These are phyloP conservation scores for Candida palmyrensis DNA, from an alignment of 805 yeast genomes.

Conservation along the genomic window DNA sequence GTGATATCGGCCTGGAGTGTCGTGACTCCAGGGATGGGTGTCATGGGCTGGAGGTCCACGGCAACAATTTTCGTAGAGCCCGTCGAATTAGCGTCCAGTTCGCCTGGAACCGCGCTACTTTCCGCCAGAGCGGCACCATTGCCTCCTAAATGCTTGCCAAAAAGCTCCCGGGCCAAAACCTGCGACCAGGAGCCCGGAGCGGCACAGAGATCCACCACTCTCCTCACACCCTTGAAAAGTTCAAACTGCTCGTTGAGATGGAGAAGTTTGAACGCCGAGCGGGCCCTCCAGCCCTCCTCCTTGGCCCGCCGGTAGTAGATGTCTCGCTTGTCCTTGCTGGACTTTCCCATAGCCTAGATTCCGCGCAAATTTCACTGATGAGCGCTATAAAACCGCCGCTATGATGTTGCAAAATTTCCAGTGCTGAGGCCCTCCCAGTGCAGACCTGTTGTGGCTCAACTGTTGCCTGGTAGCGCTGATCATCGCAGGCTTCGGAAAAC, in stretches of 20 bases:
- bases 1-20: constrained; percentile 96
- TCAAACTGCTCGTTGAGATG: constrained; percentile 90
- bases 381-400: neutral
- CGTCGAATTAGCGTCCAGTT: constrained; percentile 26
- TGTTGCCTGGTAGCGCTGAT: too few species aligned
- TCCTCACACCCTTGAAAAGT: constrained; percentile 61
- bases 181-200: constrained; percentile 99
- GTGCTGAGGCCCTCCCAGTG: neutral
- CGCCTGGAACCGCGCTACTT: too few species aligned
- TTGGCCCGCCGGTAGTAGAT: constrained; percentile 89
- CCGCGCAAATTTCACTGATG: too few species aligned
- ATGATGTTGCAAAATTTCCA: neutral
- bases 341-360: constrained; percentile 89
- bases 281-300: constrained; percentile 96
- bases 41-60: constrained; percentile 96
- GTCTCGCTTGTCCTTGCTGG: constrained; percentile 92
- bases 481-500: too few species aligned
- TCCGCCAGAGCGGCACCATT: too few species aligned
- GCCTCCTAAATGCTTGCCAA: too few species aligned
- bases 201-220: constrained; percentile 96
- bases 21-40: constrained; percentile 88
- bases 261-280: constrained; percentile 90
- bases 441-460: neutral
- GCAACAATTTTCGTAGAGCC: constrained; percentile 70
- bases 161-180: constrained; percentile 72